Evolutionary conservation across 768 basidiomycete genomes (phyloP).

Genomic region (Strobilomyces confusus): DNA sequence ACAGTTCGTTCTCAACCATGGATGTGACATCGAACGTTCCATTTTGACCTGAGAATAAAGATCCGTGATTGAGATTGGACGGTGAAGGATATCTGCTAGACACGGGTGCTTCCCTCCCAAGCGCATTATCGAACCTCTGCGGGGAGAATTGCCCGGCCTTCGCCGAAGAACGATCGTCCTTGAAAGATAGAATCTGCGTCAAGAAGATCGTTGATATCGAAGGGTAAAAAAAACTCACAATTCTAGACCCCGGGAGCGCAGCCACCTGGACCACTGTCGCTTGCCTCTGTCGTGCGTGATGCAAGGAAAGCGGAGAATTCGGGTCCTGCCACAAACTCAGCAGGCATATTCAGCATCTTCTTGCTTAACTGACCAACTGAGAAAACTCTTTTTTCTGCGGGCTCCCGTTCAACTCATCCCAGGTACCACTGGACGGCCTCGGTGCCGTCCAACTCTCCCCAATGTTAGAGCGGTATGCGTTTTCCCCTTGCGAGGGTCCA

Average conservation of each 20-base stretch:
- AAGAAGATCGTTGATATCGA: slow-evolving; percentile 9
- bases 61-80: slow-evolving; percentile 35
- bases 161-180: slow-evolving; percentile 45
- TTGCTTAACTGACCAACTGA: slow-evolving; percentile 40
- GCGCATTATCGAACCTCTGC: slow-evolving; percentile 47
- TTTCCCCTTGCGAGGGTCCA: slow-evolving; percentile 42
- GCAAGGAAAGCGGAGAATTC: slow-evolving; percentile 39
- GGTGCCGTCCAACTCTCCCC: slow-evolving; percentile 51
- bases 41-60: slow-evolving; percentile 30
- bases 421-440: slow-evolving; percentile 50
- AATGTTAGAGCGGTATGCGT: slow-evolving; percentile 43
- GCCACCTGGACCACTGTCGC: slow-evolving; percentile 34
- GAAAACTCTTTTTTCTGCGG: slow-evolving; percentile 49
- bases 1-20: slow-evolving; percentile 50
- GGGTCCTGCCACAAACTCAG: slow-evolving; percentile 36
- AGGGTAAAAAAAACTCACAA: slow-evolving; percentile 32
- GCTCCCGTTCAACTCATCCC: slow-evolving; percentile 53
- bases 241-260: slow-evolving; percentile 38
- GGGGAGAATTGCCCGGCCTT: slow-evolving; percentile 52
- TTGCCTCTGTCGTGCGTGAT: slow-evolving; percentile 47
- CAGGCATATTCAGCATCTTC: slow-evolving; percentile 1
- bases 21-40: slow-evolving; percentile 37
- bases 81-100: slow-evolving; percentile 47
- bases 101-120: slow-evolving; percentile 38
- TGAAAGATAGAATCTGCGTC: slow-evolving; percentile 21